Evolutionary conservation across 2,329 filamentous ascomycete genomes (phyloP).

Genomic region (Sporothrix protearum): DNA sequence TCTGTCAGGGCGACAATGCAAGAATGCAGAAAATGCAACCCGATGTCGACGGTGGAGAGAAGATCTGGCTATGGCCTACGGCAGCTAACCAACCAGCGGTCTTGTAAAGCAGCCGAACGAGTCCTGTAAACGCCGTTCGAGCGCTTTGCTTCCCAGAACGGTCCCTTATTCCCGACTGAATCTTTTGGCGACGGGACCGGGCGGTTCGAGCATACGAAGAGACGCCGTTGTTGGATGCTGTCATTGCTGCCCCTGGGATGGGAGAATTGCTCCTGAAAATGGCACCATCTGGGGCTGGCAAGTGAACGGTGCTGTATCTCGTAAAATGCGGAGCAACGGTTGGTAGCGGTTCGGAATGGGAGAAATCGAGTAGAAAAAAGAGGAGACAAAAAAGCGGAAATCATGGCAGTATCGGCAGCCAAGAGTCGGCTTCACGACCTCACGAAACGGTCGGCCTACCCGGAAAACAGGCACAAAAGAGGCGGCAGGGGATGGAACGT

Average conservation of each 20-base stretch:
- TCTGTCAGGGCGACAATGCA: background rate
- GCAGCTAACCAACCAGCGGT: background rate
- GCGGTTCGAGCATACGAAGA: too few species aligned
- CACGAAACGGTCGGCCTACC: background rate
- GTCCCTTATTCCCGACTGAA: too few species aligned
- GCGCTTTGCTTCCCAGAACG: background rate
- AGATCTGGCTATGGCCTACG: background rate
- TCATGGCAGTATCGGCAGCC: background rate
- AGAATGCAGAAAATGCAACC: background rate
- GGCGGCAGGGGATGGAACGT: background rate
- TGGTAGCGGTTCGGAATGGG: background rate
- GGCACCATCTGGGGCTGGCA: background rate
- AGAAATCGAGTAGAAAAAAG: background rate
- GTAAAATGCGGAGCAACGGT: background rate
- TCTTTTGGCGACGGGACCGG: background rate
- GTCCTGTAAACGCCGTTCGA: background rate
- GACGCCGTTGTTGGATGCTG: background rate
- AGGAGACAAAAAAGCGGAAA: background rate
- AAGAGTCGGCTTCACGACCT: background rate
- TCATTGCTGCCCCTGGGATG: background rate
- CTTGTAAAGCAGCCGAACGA: too few species aligned
- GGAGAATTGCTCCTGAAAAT: constrained; percentile 8
- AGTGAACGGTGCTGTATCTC: background rate
- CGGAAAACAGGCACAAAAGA: background rate
- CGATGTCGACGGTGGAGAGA: background rate